A percentile compares a stretch with the other conserved stretches of the same genome.
Evolutionary conservation across 495 filamentous ascomycete species (phyloP).

Genomic region (Tetracladium setigerum): DNA sequence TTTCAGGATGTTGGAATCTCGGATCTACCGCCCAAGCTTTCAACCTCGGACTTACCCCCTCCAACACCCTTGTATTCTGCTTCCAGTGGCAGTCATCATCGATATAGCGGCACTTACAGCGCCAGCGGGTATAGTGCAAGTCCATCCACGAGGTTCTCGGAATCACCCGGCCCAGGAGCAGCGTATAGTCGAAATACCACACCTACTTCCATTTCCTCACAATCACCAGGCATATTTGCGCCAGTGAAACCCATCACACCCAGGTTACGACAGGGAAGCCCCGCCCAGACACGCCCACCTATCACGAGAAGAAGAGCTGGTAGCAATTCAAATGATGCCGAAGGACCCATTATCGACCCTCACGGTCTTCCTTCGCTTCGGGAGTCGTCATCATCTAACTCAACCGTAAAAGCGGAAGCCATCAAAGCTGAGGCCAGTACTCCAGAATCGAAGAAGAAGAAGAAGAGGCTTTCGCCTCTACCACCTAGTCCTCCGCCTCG

Average conservation of each 20-base stretch:
- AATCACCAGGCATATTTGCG: constrained; percentile 71
- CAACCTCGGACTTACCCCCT: constrained; percentile 55
- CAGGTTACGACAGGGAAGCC: constrained; percentile 56
- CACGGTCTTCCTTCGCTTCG: constrained; percentile 56
- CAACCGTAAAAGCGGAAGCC: constrained; percentile 40
- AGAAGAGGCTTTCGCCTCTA: constrained; percentile 37
- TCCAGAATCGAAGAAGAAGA: constrained; percentile 33
- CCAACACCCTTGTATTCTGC: constrained; percentile 45
- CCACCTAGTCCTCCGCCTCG: constrained; percentile 56
- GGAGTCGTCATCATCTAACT: constrained; percentile 57
- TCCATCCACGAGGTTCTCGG: constrained; percentile 90
- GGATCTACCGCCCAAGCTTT: constrained; percentile 36
- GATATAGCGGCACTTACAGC: constrained; percentile 32
- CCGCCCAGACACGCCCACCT: constrained; percentile 57
- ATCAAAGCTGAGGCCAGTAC: background rate
- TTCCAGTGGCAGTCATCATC: constrained; percentile 32
- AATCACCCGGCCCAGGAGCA: constrained; percentile 69
- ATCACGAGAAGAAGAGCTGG: constrained; percentile 52
- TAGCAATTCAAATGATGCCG: constrained; percentile 43
- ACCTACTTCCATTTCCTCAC: constrained; percentile 93
- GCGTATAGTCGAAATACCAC: constrained; percentile 83
- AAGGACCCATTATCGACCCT: constrained; percentile 36
- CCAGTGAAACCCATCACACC: constrained; percentile 45
- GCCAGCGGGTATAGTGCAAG: constrained; percentile 58
- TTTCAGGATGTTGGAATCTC: constrained; percentile 14